phyloP scores from a whole-genome alignment of 2,329 filamentous ascomycete species.

The Sphaceloma murrayae region DNA sequence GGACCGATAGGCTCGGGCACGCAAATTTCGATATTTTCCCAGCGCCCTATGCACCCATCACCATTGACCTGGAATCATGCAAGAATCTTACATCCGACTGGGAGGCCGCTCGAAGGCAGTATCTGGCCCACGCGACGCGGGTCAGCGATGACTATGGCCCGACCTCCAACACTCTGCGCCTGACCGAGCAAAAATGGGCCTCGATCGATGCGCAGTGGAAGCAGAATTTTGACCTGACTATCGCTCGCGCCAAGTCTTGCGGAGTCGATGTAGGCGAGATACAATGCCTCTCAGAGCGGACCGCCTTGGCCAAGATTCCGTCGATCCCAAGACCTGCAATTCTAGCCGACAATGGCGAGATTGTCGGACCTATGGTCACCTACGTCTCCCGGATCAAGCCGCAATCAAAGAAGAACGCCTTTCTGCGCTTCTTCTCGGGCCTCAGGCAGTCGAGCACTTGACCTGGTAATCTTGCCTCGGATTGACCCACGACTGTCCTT shows the following conservation, averaged over 20 bases:
- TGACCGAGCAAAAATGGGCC: slow-evolving; percentile 84
- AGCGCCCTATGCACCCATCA: slow-evolving; percentile 63
- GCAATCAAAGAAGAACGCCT: slow-evolving; percentile 24
- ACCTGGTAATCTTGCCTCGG: background rate
- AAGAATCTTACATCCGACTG: slow-evolving; percentile 65
- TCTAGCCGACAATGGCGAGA: slow-evolving; percentile 71
- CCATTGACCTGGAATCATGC: slow-evolving; percentile 48
- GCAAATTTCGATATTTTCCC: slow-evolving; percentile 87
- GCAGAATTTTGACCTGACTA: slow-evolving; percentile 55
- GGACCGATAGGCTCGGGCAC: slow-evolving; percentile 78
- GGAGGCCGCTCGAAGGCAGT: slow-evolving; percentile 75
- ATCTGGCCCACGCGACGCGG: slow-evolving; percentile 77
- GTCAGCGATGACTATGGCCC: slow-evolving; percentile 84
- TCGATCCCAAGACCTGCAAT: slow-evolving; percentile 58
- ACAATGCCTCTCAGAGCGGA: slow-evolving; percentile 34
- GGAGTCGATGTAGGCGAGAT: slow-evolving; percentile 33
- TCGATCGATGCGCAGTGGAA: slow-evolving; percentile 70
- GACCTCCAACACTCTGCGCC: slow-evolving; percentile 76
- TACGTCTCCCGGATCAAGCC: slow-evolving; percentile 28
- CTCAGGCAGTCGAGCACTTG: slow-evolving; percentile 18
- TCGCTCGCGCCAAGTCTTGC: slow-evolving; percentile 33
- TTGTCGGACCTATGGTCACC: slow-evolving; percentile 80
- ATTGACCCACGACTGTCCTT: background rate
- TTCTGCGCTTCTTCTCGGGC: slow-evolving; percentile 30
- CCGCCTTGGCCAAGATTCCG: slow-evolving; percentile 56